Conservation (phyloP, 352 stramenopile species). For the Globisporangium radiosum region DNA sequence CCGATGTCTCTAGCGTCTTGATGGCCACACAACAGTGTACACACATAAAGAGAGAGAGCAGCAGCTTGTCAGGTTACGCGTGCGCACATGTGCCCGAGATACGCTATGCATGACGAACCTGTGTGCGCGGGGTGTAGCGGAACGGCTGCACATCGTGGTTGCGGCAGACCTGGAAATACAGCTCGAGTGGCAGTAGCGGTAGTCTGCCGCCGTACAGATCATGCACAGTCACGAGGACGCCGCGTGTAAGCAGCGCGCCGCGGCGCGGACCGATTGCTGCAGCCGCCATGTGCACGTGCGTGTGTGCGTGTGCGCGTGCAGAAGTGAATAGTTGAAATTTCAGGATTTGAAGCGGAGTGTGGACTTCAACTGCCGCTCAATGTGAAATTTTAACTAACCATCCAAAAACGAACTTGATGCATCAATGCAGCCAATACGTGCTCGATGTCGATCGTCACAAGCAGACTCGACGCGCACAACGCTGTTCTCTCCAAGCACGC, state of each 20-base stretch:
- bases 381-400: too few species aligned
- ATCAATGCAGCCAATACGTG: too few species aligned
- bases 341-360: too few species aligned
- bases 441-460: too few species aligned
- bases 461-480: too few species aligned
- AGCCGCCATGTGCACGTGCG: conserved; percentile 15
- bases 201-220: conserved; percentile 44
- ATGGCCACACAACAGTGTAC: background rate
- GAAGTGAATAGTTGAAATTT: too few species aligned
- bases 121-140: conserved; percentile 30
- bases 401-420: too few species aligned
- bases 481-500: too few species aligned
- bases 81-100: background rate
- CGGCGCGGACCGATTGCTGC: conserved; percentile 35
- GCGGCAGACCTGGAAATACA: conserved; percentile 28
- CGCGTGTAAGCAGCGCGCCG: conserved; percentile 32
- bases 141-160: conserved; percentile 45
- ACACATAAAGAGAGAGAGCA: background rate
- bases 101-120: conserved; percentile 17
- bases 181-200: conserved; percentile 42
- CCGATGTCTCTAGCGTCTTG: conserved; percentile 31
- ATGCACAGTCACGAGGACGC: conserved; percentile 59
- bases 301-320: background rate
- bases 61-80: background rate
- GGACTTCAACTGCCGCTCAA: too few species aligned